Base-by-base conservation (phyloP, 805 yeast species). In the Metschnikowia gelsemii region DNA sequence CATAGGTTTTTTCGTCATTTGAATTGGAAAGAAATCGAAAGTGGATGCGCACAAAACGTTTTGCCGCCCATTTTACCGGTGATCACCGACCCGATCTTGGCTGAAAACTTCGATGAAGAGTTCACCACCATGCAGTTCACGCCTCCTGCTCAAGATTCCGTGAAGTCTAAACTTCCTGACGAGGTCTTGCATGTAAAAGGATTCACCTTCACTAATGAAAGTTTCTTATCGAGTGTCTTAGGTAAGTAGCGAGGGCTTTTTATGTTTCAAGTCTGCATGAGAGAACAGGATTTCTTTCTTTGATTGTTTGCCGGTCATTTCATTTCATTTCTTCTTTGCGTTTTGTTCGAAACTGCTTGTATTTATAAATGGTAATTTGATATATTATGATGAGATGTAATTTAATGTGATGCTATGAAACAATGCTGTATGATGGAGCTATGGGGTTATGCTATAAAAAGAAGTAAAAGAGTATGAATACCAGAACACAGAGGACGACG, bases 31-130 rank as follows among this genome's bases (percentile, higher is more conserved):
- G 61, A 64, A 35, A 60, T 88, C 32, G 77, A 73, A 35, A 57
- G 59, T 13, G 79, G 82, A 18, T 68, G 72, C 34, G 29, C 26
- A 14, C 67, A 63, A 21, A 61, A 63, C 1, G 62, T 76, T 6
- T 64, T 67, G 38, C 95, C 96, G 2, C 96, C 96, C 0, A 82
- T 88, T 25, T 66, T 80, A n/a, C 96, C 96, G 0, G 63, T 87
- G 5, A 78, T 89, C 31, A 84, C 95, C 0, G 81, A 87, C 55
- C 91, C 95, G 18, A 81, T 72, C 33, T 58, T 84, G 40, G 96
- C 96, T 0, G 96, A 88, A 58, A 88, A 88, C 55, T 88, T 88
- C 57, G 87, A 87, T 48, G 63, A 73, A 8, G 90, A 85, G 45
- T 88, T 88, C 63, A 88, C 96, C 0, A 74, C 73, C 7, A 74